These are phyloP conservation scores for Jimgerdemannia flammicorona DNA, from an alignment of 192 early-diverging fungal species.

Conservation along the genomic window DNA sequence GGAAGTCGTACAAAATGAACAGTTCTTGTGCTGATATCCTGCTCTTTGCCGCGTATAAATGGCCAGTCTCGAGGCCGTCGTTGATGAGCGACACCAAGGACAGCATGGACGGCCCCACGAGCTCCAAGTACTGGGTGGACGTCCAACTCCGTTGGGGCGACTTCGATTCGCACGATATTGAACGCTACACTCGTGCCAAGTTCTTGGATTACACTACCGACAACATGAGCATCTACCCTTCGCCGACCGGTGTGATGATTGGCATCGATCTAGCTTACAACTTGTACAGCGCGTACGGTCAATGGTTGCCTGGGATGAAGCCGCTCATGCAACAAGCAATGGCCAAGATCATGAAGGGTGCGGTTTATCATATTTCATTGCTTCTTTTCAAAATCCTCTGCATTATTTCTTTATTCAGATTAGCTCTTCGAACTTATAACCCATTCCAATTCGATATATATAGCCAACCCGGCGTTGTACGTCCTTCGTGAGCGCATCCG, in stretches of 20 bases:
- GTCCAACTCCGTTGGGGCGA: constrained; percentile 98
- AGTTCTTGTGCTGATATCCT: constrained; percentile 91
- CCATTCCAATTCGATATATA: too few species aligned
- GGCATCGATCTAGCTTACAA: constrained; percentile 98
- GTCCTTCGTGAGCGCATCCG: constrained; percentile 97
- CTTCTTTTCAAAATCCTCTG: too few species aligned
- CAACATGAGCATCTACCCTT: constrained; percentile 99
- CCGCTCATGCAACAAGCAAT: constrained; percentile 95
- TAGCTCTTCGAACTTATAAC: too few species aligned
- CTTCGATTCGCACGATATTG: constrained; percentile 98
- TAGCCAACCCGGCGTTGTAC: constrained; percentile 92
- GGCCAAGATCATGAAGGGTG: constrained; percentile 95
- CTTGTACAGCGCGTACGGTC: constrained; percentile 90
- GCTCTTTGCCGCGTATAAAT: constrained; percentile 96
- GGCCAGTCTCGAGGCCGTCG: constrained; percentile 95
- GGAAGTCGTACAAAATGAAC: constrained; percentile 99
- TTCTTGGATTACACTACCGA: constrained; percentile 98
- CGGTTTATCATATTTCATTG: too few species aligned
- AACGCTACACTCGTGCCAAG: constrained; percentile 97
- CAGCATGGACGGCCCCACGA: constrained; percentile 94
- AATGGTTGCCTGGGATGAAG: constrained; percentile 99
- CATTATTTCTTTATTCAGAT: too few species aligned
- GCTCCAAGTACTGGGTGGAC: constrained; percentile 98
- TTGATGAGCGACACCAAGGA: constrained; percentile 91
- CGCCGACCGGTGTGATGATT: constrained; percentile 94